phyloP scores from a whole-genome alignment of 768 basidiomycete genomes.

The Epithele typhae region DNA sequence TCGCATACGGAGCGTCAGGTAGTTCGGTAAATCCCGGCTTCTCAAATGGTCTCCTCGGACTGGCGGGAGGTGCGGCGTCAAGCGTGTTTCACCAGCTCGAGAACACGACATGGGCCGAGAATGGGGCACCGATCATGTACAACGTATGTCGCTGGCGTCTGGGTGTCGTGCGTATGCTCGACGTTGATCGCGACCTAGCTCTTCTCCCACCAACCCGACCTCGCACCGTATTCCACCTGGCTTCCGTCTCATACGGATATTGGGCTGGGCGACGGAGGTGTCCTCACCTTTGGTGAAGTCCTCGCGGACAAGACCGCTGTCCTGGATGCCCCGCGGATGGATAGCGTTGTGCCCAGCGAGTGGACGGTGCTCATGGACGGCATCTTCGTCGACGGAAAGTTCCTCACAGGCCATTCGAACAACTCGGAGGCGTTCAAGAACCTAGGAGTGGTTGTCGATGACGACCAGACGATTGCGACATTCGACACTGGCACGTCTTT shows the following conservation, averaged over 20 bases:
- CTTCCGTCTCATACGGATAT: conserved; percentile 4
- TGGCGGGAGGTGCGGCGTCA: neutral
- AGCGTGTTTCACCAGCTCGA: neutral
- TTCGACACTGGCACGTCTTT: conserved; percentile 18
- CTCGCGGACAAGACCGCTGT: conserved; percentile 4
- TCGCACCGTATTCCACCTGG: conserved; percentile 5
- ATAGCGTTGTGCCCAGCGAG: neutral
- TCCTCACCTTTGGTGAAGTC: conserved; percentile 14
- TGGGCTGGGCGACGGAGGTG: conserved; percentile 4
- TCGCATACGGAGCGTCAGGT: neutral
- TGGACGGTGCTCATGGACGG: conserved; percentile 17
- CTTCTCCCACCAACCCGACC: conserved; percentile 4
- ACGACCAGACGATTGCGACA: conserved; percentile 2
- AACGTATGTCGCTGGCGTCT: neutral
- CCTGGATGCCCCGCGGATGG: conserved; percentile 2
- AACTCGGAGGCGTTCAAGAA: neutral
- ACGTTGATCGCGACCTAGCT: neutral
- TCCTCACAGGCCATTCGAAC: conserved; percentile 4
- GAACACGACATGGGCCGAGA: conserved; percentile 1
- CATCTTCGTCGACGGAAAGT: conserved; percentile 13
- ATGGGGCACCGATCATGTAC: conserved; percentile 3
- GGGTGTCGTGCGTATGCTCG: too few species aligned
- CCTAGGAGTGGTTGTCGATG: neutral
- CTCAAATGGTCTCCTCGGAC: neutral
- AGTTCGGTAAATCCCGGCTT: neutral